Evolutionary conservation across 176 grass and related monocot species (phyloP).

Genomic region (Sorghum bicolor): DNA sequence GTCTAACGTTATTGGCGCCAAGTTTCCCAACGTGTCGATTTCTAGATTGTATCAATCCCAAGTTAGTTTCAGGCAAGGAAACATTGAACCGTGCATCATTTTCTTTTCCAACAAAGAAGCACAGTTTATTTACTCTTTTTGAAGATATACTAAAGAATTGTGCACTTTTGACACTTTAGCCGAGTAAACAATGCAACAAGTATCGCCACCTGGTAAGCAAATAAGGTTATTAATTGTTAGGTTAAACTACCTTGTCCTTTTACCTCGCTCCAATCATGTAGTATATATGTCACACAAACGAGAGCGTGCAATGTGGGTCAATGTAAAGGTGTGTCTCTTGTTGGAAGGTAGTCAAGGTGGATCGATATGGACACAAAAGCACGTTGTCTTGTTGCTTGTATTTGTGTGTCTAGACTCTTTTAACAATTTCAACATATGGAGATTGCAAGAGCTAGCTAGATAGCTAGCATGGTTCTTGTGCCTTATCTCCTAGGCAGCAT

Average conservation of each 20-base stretch:
- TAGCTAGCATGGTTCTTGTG: constrained; percentile 35
- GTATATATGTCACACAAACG: not conserved
- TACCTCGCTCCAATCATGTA: constrained; percentile 32
- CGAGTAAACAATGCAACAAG: constrained; percentile 23
- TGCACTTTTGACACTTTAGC: not conserved
- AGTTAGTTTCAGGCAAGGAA: constrained; percentile 1
- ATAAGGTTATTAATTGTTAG: not conserved
- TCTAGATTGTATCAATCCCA: constrained; percentile 1
- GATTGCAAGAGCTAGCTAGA: constrained; percentile 4
- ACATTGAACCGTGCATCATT: constrained; percentile 7
- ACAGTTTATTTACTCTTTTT: not conserved
- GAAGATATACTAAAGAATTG: constrained; percentile 21
- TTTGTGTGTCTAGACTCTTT: not conserved
- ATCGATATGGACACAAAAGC: constrained; percentile 30
- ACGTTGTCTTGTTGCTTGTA: constrained; percentile 35
- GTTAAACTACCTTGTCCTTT: not conserved
- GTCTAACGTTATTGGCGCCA: not conserved
- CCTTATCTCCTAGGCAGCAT: constrained; percentile 47
- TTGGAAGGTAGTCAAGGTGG: constrained; percentile 23
- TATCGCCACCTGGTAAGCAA: constrained; percentile 7
- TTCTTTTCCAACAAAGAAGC: not conserved
- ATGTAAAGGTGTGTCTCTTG: constrained; percentile 30
- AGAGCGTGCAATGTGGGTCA: constrained; percentile 36
- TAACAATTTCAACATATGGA: constrained; percentile 24
- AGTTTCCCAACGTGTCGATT: constrained; percentile 29